A percentile compares a stretch with the other conserved stretches of the same genome.
These are phyloP conservation scores for Sphaerulina vaccinii DNA, from an alignment of 2,329 filamentous ascomycete genomes.

Conservation along the genomic window DNA sequence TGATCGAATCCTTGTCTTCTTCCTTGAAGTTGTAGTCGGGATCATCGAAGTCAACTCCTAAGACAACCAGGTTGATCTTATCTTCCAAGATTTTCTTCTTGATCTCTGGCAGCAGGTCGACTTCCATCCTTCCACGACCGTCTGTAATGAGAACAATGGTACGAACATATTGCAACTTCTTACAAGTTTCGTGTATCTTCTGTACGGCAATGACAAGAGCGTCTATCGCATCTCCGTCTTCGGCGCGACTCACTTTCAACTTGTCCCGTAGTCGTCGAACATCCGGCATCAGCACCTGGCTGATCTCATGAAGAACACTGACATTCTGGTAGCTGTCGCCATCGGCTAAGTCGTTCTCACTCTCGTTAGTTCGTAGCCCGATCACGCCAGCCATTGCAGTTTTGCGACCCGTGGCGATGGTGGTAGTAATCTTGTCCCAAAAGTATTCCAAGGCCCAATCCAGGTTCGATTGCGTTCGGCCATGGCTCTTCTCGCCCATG, in stretches of 20 bases:
- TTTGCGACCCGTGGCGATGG: constrained; percentile 68
- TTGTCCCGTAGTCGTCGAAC: constrained; percentile 63
- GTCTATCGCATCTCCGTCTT: constrained; percentile 77
- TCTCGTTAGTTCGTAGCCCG: constrained; percentile 75
- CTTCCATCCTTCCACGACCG: constrained; percentile 70
- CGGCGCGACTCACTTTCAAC: constrained; percentile 66
- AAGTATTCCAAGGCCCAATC: constrained; percentile 89
- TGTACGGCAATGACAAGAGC: constrained; percentile 81
- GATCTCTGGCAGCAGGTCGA: constrained; percentile 69
- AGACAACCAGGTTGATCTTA: constrained; percentile 72
- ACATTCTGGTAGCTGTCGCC: constrained; percentile 79
- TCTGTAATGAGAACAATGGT: constrained; percentile 85
- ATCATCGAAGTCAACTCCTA: constrained; percentile 94
- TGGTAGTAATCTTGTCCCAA: constrained; percentile 86
- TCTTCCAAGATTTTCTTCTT: constrained; percentile 70
- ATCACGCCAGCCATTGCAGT: constrained; percentile 75
- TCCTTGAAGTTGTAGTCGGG: constrained; percentile 87
- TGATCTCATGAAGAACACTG: constrained; percentile 62
- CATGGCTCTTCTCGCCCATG: constrained; percentile 73
- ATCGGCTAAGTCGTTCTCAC: constrained; percentile 64
- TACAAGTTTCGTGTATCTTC: constrained; percentile 79
- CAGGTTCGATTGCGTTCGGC: constrained; percentile 73
- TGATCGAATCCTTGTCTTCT: constrained; percentile 72
- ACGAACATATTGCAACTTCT: constrained; percentile 76
- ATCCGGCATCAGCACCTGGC: constrained; percentile 68